Base-by-base conservation (phyloP, 108 stramenopile species). In the Licmophora abbreviata region DNA sequence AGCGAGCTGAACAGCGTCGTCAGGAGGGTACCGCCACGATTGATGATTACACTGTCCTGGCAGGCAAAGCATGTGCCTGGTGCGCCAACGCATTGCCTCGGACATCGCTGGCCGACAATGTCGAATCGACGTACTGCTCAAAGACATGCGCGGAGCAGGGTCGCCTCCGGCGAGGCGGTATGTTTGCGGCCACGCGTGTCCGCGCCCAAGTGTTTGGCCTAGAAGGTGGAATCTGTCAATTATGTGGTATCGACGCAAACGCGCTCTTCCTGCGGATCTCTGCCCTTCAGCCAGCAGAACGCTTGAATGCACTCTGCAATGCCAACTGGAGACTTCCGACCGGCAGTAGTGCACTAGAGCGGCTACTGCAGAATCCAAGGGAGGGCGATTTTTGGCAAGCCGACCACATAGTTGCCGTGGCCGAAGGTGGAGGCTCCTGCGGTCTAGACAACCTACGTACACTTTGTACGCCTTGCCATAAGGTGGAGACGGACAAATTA, bases 301-400 rank as follows among this genome's bases (percentile, higher is more conserved):
- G 87, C 27, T 62, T 83, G 27, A 83, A 78, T 46, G 60, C 63
- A 11, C 27, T 88, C 29, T 41, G 71, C 26, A 77, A 67, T 46
- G 76, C 78, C 11, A 79, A 68, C 29, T 82, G 75, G 72, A 79
- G 63, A 31, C 66, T 79, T 12, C 80, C 80, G 0, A 60, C 66
- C 27, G 64, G 64, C 6, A 28, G 52, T 6, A 56, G 44, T 33
- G 68, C 74, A n/a, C 25, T 69, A 18, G 74, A 81, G 25, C 67
- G 64, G n/a, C 54, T 79, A 21, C 44, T 88, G 7, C 60, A 64
- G 18, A 40, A 73, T 58, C 81, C 81, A 1, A 67, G 67, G 37
- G 86, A 83, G 45, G 63, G 69, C 25, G 77, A 82, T 38, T 91
- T 85, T 47, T 91, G 89, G 88, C 77, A 91, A 66, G 89, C 75